Percentiles rank a stretch among this genome's conserved stretches.
phyloP scores from a whole-genome alignment of 805 yeast genomes.

The Vanderwaltozyma yarrowii region DNA sequence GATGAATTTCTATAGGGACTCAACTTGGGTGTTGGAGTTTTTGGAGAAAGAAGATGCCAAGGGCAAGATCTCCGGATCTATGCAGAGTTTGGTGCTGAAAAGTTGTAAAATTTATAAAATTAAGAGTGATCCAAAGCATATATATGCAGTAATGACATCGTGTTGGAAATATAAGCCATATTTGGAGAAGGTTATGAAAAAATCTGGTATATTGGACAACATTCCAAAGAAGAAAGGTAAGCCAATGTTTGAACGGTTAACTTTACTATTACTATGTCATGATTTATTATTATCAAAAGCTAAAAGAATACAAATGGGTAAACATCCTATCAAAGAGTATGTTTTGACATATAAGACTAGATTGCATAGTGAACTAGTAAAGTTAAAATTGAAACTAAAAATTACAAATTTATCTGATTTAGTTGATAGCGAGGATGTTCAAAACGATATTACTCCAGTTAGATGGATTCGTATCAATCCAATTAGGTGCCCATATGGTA shows the following conservation, averaged over 20 bases:
- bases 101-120: conserved; percentile 38
- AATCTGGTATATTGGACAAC: conserved; percentile 51
- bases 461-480: conserved; percentile 75
- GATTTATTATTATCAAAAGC: conserved; percentile 67
- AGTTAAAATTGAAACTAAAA: conserved; percentile 62
- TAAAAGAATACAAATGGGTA: conserved; percentile 83
- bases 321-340: conserved; percentile 76
- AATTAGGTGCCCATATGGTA: conserved; percentile 33
- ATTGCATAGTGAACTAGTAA: conserved; percentile 70
- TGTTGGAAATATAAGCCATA: conserved; percentile 63
- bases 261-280: conserved; percentile 53
- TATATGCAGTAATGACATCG: conserved; percentile 74
- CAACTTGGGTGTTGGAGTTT: conserved; percentile 30
- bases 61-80: conserved; percentile 38
- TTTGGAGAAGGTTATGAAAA: conserved; percentile 51
- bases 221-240: conserved; percentile 37
- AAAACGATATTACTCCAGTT: conserved; percentile 52
- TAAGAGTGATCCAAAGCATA: conserved; percentile 67
- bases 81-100: conserved; percentile 43
- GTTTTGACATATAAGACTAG: conserved; percentile 71
- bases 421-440: conserved; percentile 33
- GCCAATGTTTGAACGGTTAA: conserved; percentile 33
- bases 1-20: conserved; percentile 32
- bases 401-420: conserved; percentile 47
- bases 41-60: conserved; percentile 23